Base-by-base conservation (phyloP, 108 stramenopile species). In the Stephanodiscus minutulus region DNA sequence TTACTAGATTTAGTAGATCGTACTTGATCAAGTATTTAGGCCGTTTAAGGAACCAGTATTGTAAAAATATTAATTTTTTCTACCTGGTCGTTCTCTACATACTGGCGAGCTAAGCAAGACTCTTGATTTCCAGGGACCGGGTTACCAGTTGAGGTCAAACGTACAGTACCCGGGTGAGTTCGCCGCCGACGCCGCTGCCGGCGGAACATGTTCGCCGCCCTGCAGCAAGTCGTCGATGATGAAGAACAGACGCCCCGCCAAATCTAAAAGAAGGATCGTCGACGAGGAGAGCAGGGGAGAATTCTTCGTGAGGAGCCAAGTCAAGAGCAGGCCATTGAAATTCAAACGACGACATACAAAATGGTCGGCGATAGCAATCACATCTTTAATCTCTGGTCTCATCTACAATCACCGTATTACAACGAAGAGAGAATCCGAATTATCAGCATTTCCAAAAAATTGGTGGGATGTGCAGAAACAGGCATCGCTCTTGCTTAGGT, bases 401-500 rank as follows among this genome's bases (percentile, higher is more conserved):
- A 2, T 44, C 3, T 44, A 15, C 43, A 44, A 1, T 15, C 43
- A 15, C 43, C 3, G 9, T 41, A 44, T 17, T 44, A 15, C 43
- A 3, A 44, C 12, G 0, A 13, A 44, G 3, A 44, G 43, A 44
- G 43, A 11, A 17, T 15, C 43, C 0, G 43, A 11, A 44, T 44
- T 44, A 44, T 13, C 43, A 0, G 13, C 43, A 11, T 15, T 44
- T 44, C 43, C 43, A 13, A 0, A 12, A 13, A 44, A 44, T 44
- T 44, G 43, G 43, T 44, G 43, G 43, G 43, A 44, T 44, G 43
- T 44, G 11, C 43, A 44, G 2, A 13, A 44, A 15, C 43, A 44
- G 43, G 43, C 43, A 44, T 44, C 43, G 13, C 43, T 44, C 43
- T 60, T 66, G 50, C 50, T 36, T 20, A 35, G 49, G 36, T 66